These are phyloP conservation scores for Colletotrichum salicis DNA, from an alignment of 2,329 filamentous ascomycete genomes.

Conservation along the genomic window DNA sequence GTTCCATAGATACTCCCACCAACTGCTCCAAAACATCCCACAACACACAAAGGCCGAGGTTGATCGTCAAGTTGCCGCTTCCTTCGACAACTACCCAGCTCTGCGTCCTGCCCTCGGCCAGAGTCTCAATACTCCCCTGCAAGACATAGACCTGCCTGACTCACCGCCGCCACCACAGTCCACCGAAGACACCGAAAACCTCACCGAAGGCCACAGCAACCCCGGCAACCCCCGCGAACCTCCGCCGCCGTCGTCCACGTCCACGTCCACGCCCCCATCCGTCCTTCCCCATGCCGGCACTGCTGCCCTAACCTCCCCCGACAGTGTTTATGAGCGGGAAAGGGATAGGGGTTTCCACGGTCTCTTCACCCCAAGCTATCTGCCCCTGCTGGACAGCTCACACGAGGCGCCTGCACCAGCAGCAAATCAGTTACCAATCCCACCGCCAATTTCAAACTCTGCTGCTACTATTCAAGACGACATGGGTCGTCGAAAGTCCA, in stretches of 20 bases:
- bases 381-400: conserved; percentile 67
- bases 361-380: conserved; percentile 70
- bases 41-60: conserved; percentile 58
- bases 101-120: conserved; percentile 50
- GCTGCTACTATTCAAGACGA: conserved; percentile 8
- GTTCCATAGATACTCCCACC: conserved; percentile 65
- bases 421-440: conserved; percentile 36
- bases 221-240: conserved; percentile 8
- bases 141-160: conserved; percentile 41
- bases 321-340: conserved; percentile 51
- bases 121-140: conserved; percentile 30
- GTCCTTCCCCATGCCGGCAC: conserved; percentile 27
- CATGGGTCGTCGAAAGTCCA: conserved; percentile 22
- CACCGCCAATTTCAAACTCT: conserved; percentile 36
- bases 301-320: conserved; percentile 28
- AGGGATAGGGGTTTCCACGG: conserved; percentile 70
- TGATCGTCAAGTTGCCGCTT: conserved; percentile 57
- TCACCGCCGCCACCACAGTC: conserved; percentile 45
- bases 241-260: conserved; percentile 18
- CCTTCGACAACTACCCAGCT: conserved; percentile 56
- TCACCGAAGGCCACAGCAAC: conserved; percentile 9
- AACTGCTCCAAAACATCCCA: conserved; percentile 60
- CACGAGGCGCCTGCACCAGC: conserved; percentile 40
- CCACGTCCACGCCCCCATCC: conserved; percentile 24
- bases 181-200: conserved; percentile 35